These are phyloP conservation scores for Apiotrichum domesticum DNA, from an alignment of 1,284 basidiomycete genomes.

Conservation along the genomic window DNA sequence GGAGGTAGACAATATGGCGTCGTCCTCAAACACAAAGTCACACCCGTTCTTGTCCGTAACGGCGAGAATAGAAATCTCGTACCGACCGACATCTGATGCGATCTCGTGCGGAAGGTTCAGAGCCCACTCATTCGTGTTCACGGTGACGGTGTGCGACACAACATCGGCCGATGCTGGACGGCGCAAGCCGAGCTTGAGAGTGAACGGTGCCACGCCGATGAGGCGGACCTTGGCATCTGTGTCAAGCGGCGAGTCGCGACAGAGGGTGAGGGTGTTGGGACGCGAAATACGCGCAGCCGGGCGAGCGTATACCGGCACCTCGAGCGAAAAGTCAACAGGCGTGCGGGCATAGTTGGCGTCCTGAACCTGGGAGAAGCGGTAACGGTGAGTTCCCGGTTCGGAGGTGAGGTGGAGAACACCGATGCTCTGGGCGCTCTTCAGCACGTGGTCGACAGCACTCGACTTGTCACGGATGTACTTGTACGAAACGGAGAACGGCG, in stretches of 20 bases:
- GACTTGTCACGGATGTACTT: conserved; percentile 39
- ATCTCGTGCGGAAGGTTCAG: conserved; percentile 65
- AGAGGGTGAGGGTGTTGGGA: conserved; percentile 63
- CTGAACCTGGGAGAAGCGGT: conserved; percentile 79
- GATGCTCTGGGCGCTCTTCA: conserved; percentile 76
- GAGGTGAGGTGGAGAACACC: conserved; percentile 80
- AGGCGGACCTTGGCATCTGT: conserved; percentile 58
- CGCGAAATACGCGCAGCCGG: conserved; percentile 72
- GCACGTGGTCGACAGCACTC: conserved; percentile 59
- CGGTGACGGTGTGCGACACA: conserved; percentile 56
- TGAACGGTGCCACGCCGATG: conserved; percentile 86
- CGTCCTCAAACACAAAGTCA: conserved; percentile 60
- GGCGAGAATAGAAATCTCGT: conserved; percentile 69
- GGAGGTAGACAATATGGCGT: conserved; percentile 55
- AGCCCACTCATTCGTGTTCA: conserved; percentile 64
- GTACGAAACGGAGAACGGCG: conserved; percentile 72
- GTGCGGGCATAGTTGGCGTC: conserved; percentile 65
- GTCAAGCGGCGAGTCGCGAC: conserved; percentile 54
- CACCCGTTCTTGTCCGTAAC: conserved; percentile 74
- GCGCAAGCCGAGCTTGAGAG: conserved; percentile 65
- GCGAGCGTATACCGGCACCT: conserved; percentile 71
- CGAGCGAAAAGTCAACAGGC: conserved; percentile 56
- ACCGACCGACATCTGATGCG: conserved; percentile 70
- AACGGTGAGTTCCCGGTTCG: conserved; percentile 72
- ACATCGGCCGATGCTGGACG: conserved; percentile 64